Evolutionary conservation across 345 rosid species (phyloP).

Genomic region (Populus deltoides): DNA sequence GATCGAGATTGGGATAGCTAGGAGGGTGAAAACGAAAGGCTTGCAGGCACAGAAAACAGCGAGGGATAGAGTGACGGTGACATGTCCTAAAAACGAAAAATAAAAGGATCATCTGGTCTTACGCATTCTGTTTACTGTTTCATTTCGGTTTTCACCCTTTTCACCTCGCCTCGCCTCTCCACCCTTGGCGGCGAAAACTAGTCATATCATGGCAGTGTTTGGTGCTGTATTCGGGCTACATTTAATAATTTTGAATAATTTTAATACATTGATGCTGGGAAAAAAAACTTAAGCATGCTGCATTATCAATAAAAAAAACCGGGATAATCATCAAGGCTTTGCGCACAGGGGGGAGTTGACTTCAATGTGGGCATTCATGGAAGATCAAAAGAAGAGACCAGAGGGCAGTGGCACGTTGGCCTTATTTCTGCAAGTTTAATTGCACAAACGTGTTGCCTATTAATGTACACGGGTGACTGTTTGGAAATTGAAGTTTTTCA

Average conservation of each 20-base stretch:
- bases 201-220: too few relatives aligned
- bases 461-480: not conserved
- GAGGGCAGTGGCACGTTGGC: not conserved
- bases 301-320: too few relatives aligned
- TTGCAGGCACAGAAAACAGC: conserved; percentile 29
- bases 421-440: not conserved
- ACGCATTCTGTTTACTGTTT: not conserved
- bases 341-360: not conserved
- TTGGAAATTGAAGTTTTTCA: conserved; percentile 5
- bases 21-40: not conserved
- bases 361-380: not conserved
- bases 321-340: too few relatives aligned
- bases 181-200: not conserved
- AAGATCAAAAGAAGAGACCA: not conserved
- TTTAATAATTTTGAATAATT: too few relatives aligned
- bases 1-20: not conserved
- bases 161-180: not conserved
- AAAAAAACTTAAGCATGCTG: too few relatives aligned
- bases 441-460: not conserved
- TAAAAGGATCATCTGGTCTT: not conserved
- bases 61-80: conserved; percentile 8
- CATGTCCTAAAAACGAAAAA: not conserved
- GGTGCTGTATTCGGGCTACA: too few relatives aligned
- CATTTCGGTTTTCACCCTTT: not conserved
- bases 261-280: too few relatives aligned